phyloP scores from a whole-genome alignment of 2,329 filamentous ascomycete species.

The Ophidiomyces ophidiicola region DNA sequence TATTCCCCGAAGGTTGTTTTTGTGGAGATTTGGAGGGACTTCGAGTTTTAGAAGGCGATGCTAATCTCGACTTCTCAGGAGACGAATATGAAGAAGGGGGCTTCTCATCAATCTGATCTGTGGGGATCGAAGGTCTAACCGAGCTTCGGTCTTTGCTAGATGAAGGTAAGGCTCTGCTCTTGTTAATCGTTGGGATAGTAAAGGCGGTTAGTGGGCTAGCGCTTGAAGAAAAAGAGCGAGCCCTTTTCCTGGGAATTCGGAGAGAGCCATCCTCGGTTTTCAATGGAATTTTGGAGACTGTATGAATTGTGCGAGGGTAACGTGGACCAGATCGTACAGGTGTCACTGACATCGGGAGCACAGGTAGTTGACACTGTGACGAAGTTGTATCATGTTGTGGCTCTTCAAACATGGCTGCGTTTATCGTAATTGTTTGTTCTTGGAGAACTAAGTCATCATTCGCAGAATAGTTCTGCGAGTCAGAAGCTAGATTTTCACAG shows the following conservation, averaged over 20 bases:
- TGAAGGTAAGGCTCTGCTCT: slow-evolving; percentile 18
- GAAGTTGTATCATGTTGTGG: slow-evolving; percentile 19
- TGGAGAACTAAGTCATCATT: slow-evolving; percentile 46
- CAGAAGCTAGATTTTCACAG: background rate
- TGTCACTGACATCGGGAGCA: slow-evolving; percentile 38
- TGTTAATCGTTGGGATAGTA: slow-evolving; percentile 23
- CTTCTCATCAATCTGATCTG: slow-evolving; percentile 5
- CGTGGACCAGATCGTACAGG: slow-evolving; percentile 39
- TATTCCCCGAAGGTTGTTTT: slow-evolving; percentile 11
- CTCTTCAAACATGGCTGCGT: slow-evolving; percentile 17
- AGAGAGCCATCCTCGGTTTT: slow-evolving; percentile 48
- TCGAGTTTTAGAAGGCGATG: slow-evolving; percentile 5
- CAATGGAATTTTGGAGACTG: slow-evolving; percentile 64
- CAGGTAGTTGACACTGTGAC: slow-evolving; percentile 16
- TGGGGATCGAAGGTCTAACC: slow-evolving; percentile 10
- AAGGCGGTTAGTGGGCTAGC: slow-evolving; percentile 21
- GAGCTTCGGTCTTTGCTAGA: slow-evolving; percentile 16
- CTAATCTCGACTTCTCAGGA: slow-evolving; percentile 12
- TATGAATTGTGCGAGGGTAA: slow-evolving; percentile 51
- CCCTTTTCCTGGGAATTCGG: slow-evolving; percentile 35
- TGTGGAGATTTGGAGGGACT: slow-evolving; percentile 21
- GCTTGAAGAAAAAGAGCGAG: slow-evolving; percentile 42
- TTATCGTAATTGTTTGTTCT: slow-evolving; percentile 17
- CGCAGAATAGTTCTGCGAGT: slow-evolving; percentile 22
- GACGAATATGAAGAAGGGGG: slow-evolving; percentile 8